These are phyloP conservation scores for Xylaria palmicola DNA, from an alignment of 495 filamentous ascomycete genomes.

Conservation along the genomic window DNA sequence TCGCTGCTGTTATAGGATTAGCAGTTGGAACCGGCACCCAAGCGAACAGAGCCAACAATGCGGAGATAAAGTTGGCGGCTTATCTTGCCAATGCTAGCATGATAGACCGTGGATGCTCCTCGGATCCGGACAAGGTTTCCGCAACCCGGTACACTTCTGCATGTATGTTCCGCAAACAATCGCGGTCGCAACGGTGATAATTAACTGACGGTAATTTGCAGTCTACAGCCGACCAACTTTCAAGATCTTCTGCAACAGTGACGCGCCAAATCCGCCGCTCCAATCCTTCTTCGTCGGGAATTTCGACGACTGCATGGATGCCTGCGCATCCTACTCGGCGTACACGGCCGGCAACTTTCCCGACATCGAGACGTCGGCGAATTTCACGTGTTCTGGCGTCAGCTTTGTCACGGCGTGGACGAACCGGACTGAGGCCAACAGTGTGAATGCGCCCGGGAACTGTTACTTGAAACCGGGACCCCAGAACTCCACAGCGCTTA, in stretches of 20 bases:
- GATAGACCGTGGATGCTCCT: slow-evolving; percentile 40
- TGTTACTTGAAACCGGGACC: slow-evolving; percentile 47
- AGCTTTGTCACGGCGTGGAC: slow-evolving; percentile 48
- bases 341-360: slow-evolving; percentile 32
- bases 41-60: slow-evolving; percentile 38
- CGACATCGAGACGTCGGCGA: slow-evolving; percentile 18
- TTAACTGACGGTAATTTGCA: slow-evolving; percentile 17
- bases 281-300: slow-evolving; percentile 38
- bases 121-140: slow-evolving; percentile 27
- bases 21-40: slow-evolving; percentile 45
- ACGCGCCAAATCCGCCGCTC: slow-evolving; percentile 32
- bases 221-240: slow-evolving; percentile 34
- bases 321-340: slow-evolving; percentile 42
- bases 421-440: slow-evolving; percentile 28
- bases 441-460: slow-evolving; percentile 38
- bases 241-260: slow-evolving; percentile 41
- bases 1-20: slow-evolving; percentile 43
- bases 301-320: slow-evolving; percentile 48
- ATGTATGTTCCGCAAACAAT: slow-evolving; percentile 25
- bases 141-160: slow-evolving; percentile 26
- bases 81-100: slow-evolving; percentile 13
- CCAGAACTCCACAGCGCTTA: slow-evolving; percentile 32
- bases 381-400: slow-evolving; percentile 40
- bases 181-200: background rate
- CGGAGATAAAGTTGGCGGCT: slow-evolving; percentile 28